Percentiles rank a stretch among this genome's conserved stretches.
Evolutionary conservation across 2,329 filamentous ascomycete species (phyloP).

Genomic region (Pseudovirgaria hyperparasitica): DNA sequence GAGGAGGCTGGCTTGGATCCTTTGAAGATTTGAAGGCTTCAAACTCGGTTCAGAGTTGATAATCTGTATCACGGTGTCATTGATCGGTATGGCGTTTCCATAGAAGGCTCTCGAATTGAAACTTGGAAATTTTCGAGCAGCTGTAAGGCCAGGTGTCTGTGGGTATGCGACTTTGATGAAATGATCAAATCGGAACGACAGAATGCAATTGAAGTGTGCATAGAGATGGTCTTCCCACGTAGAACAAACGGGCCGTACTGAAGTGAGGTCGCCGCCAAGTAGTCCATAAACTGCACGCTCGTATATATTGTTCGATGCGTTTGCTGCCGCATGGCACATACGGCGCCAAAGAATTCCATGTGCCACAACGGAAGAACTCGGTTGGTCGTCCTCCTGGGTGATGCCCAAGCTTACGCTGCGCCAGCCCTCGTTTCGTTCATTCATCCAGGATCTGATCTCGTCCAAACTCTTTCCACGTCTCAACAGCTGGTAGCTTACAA

Average conservation of each 20-base stretch:
- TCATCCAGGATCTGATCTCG: conserved; percentile 74
- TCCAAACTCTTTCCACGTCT: conserved; percentile 65
- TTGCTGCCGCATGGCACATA: conserved; percentile 62
- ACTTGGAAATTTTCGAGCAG: conserved; percentile 46
- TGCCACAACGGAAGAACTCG: conserved; percentile 29
- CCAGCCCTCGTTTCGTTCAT: conserved; percentile 79
- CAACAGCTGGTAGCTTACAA: conserved; percentile 87
- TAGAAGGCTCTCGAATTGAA: conserved; percentile 55
- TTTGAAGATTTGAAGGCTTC: no score
- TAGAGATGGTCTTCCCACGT: conserved; percentile 83
- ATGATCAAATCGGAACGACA: conserved; percentile 66
- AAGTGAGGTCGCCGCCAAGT: conserved; percentile 70
- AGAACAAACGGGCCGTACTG: conserved; percentile 62
- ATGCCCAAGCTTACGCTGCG: conserved; percentile 72
- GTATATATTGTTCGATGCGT: conserved; percentile 58
- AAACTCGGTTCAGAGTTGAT: no score
- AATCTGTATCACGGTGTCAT: conserved; percentile 44
- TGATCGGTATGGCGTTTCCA: no score
- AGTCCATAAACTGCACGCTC: conserved; percentile 85
- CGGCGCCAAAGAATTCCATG: conserved; percentile 58
- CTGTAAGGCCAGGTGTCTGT: conserved; percentile 38
- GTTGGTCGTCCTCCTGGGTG: conserved; percentile 36
- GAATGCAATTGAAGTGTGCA: conserved; percentile 72
- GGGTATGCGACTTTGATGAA: conserved; percentile 49
- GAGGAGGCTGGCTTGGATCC: conserved; percentile 63